These are phyloP conservation scores for Carex littledalei DNA, from an alignment of 176 grass and related monocot species.

Conservation along the genomic window DNA sequence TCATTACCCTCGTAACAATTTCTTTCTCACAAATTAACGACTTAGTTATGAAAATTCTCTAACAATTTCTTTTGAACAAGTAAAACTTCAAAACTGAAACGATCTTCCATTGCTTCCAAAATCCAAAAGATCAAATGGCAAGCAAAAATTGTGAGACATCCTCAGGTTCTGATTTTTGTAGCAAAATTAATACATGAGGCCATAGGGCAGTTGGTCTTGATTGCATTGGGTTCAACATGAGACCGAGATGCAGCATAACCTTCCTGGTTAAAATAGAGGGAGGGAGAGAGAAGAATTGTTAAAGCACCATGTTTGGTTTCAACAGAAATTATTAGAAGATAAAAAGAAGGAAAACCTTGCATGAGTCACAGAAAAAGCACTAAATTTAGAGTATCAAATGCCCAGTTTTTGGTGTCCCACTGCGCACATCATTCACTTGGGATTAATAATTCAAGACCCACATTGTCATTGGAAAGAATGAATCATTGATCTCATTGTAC, in stretches of 20 bases:
- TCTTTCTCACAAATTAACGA: neutral
- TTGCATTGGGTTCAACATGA: constrained; percentile 61
- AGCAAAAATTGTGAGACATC: neutral
- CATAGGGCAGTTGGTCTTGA: constrained; percentile 81
- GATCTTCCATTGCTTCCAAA: neutral
- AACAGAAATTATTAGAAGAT: no score
- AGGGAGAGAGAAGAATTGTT: neutral
- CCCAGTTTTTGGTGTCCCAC: neutral
- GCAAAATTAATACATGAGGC: constrained; percentile 34
- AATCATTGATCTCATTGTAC: neutral
- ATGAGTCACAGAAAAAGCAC: no score
- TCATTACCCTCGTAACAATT: neutral
- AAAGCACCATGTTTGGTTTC: neutral
- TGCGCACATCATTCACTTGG: neutral
- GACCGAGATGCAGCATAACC: constrained; percentile 75
- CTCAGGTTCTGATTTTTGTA: constrained; percentile 7
- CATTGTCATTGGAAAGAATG: neutral
- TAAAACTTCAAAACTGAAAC: neutral
- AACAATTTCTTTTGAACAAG: neutral
- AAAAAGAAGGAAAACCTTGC: no score
- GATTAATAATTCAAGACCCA: neutral
- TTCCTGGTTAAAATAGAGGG: constrained; percentile 44
- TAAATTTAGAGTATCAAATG: neutral
- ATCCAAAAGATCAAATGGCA: neutral
- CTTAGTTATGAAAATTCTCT: neutral